These are phyloP conservation scores for Oryza glaberrima DNA, from an alignment of 176 grass and related monocot species.

Conservation along the genomic window DNA sequence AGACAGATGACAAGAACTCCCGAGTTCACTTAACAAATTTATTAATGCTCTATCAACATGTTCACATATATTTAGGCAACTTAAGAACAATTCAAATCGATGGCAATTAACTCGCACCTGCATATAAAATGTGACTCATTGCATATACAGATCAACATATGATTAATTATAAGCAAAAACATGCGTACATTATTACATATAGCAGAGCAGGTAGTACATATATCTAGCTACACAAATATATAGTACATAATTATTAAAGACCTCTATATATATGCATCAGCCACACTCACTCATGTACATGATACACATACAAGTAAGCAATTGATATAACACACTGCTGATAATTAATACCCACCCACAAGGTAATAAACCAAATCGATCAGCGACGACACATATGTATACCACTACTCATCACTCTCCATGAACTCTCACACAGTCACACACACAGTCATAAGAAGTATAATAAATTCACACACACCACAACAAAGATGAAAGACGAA, in stretches of 20 bases:
- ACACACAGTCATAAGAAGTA: background rate
- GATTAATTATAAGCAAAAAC: background rate
- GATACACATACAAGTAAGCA: background rate
- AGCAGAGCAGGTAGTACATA: too few species aligned
- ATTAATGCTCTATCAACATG: too few species aligned
- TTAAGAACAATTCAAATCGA: too few species aligned
- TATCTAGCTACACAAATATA: background rate
- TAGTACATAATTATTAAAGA: background rate
- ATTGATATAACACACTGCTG: background rate
- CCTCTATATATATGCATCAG: background rate
- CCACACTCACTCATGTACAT: background rate
- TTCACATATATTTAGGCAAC: too few species aligned
- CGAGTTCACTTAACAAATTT: too few species aligned
- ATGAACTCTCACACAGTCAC: background rate
- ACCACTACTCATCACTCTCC: background rate
- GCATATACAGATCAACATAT: background rate
- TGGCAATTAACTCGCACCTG: too few species aligned
- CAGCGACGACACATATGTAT: too few species aligned
- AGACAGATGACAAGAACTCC: too few species aligned
- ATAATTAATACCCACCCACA: background rate
- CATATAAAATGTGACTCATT: too few species aligned
- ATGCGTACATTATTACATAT: background rate
- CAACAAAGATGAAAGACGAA: too few species aligned
- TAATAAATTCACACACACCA: too few species aligned
- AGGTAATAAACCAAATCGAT: background rate